phyloP scores from a whole-genome alignment of 257 asterid species.

The Thymus quinquecostatus region DNA sequence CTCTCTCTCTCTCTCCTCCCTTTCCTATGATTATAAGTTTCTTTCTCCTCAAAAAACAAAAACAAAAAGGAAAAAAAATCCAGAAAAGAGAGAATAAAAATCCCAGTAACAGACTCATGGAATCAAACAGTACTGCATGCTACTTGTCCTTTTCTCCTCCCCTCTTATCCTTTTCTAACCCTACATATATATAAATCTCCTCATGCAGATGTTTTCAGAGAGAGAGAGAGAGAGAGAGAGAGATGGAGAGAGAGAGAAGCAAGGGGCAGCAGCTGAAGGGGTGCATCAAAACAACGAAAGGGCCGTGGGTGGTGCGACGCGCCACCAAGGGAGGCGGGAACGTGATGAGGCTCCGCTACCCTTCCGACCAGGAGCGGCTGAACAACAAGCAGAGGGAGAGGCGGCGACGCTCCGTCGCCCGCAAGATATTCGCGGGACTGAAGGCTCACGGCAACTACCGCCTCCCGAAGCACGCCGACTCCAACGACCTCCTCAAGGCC shows the following conservation, averaged over 20 bases:
- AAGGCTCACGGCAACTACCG: constrained; percentile 66
- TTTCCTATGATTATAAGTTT: neutral
- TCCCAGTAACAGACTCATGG: constrained; percentile 4
- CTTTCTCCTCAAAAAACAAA: constrained; percentile 14
- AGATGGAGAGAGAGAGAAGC: constrained; percentile 34
- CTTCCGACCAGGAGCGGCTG: constrained; percentile 64
- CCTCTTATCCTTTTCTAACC: neutral
- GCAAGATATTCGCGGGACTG: constrained; percentile 65
- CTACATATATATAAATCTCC: too few relatives aligned
- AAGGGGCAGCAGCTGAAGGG: constrained; percentile 40
- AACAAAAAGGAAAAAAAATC: neutral
- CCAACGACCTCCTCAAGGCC: constrained; percentile 75
- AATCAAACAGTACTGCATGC: constrained; percentile 36
- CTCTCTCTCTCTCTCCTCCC: neutral
- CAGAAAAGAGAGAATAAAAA: neutral
- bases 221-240: neutral
- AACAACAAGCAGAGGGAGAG: constrained; percentile 71
- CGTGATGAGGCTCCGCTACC: constrained; percentile 56
- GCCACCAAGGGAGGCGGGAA: constrained; percentile 51
- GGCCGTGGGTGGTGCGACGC: constrained; percentile 77
- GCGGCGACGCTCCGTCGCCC: constrained; percentile 54
- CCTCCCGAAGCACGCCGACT: constrained; percentile 67
- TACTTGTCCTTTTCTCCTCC: constrained; percentile 24
- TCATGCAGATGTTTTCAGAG: neutral
- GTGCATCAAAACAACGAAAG: constrained; percentile 64